These are phyloP conservation scores for Ambrosia trifida DNA, from an alignment of 129 eudicot genomes.

Conservation along the genomic window DNA sequence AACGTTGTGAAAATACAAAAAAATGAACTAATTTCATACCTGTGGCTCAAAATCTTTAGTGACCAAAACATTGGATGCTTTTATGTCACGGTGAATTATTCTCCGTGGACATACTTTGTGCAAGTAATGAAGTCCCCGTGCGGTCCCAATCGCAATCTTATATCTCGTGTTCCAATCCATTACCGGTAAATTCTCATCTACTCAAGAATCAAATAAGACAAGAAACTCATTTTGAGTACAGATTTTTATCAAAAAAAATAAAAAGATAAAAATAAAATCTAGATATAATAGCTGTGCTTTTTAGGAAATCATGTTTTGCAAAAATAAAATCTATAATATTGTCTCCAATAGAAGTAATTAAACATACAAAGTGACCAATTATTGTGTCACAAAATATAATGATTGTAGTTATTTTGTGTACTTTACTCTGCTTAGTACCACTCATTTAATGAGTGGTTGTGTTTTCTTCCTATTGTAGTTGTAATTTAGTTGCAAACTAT, in stretches of 20 bases:
- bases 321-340: background rate
- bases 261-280: background rate
- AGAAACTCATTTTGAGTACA: constrained; percentile 17
- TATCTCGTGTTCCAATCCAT: constrained; percentile 90
- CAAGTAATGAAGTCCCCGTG: constrained; percentile 85
- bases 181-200: constrained; percentile 65
- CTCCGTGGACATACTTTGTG: constrained; percentile 94
- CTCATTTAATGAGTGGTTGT: constrained; percentile 9
- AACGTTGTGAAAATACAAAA: background rate
- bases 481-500: background rate
- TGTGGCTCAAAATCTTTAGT: constrained; percentile 80
- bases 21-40: constrained; percentile 33
- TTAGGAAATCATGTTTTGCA: background rate
- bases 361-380: background rate
- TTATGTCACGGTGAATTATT: constrained; percentile 92
- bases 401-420: constrained; percentile 1
- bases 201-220: constrained; percentile 25
- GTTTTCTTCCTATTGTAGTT: constrained; percentile 8
- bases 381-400: background rate
- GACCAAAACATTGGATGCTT: constrained; percentile 78
- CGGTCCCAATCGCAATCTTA: constrained; percentile 85
- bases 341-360: background rate
- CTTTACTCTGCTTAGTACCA: constrained; percentile 2
- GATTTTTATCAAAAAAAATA: background rate
- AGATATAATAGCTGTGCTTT: background rate